Evolutionary conservation across 1,284 basidiomycete species (phyloP), one percentile per base, ranked within the genome.

Genomic region (Fomes fomentarius): DNA sequence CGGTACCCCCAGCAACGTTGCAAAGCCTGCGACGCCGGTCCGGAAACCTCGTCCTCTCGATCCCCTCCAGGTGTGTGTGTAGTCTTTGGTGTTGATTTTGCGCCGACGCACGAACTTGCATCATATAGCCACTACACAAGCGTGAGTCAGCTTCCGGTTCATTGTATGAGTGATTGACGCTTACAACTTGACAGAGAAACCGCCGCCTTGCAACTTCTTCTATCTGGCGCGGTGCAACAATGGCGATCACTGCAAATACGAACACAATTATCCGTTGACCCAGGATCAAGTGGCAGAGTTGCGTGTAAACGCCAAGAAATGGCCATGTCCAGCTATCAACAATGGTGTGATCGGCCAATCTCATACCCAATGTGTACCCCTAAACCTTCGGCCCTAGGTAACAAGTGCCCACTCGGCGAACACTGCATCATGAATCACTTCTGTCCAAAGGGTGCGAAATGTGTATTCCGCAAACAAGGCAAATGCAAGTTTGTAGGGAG

Each of bases 191-290:
- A 46, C 54, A 74, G 74, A 74, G 38, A 72, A 63, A 55, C 74
- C 74, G 4, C 70, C 71, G 1, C 73, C 74, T 2, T 78, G 77
- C 61, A 78, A 76, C 47, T 71, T 70, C 58, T 70, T 66, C 61
- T 78, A 79, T 60, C 66, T 79, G 24, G 60, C 71, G 1, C 62
- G 63, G 37, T 76, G 76, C 58, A 68, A 63, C 52, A 63, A 71
- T 33, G 71, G 72, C 39, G 60, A 64, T 9, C 66, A 68, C 17
- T 79, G 77, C 63, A 67, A 63, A 14, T 78, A 73, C 54, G 71
- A 68, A 22, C 77, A 79, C 56, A 61, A 74, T 41, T 79, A 77
- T 50, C 50, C 62, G 4, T 59, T 78, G 21, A 66, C 63, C 1
- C 52, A 67, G 4, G 66, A 72, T 10, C 67, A 76, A 43, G 53